Evolutionary conservation across 2,329 filamentous ascomycete species (phyloP), one percentile per base, ranked within the genome.

Genomic region (Cytospora schulzeri): DNA sequence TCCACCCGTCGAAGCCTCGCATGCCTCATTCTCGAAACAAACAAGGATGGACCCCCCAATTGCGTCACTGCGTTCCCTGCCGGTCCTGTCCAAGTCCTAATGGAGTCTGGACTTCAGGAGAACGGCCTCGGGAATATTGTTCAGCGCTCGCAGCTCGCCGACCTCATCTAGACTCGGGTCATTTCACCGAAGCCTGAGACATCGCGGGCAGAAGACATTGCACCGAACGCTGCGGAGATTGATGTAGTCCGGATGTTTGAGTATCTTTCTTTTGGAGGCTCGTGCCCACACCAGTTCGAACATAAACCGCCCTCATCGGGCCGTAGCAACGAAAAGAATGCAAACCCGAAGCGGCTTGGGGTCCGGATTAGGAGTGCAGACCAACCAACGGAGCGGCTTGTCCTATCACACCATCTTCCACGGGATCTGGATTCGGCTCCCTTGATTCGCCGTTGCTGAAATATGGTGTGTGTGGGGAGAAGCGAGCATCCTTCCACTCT

Each of bases 1-100:
- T 48, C 57, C 60, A 58, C 45, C 45, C 63, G 7, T 48, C 51
- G 45, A 33, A 29, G 60, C 57, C 38, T 41, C 45, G 41, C 53
- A 33, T 28, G 60, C 57, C 38, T 41, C 45, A 33, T 57, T 66
- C 64, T 63, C 52, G 64, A 66, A 64, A 57, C 55, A 55, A 60
- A 45, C 64, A 31, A 41, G 53, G 41, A 59, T 53, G 60, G 33
- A 19, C 50, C 41, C 17, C 45, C 17, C 28, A 53, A 55, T 60
- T 45, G 53, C 60, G 56, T 63, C 61, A 64, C 57, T 45, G 48
- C 51, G 61, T 45, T 51, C 64, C 53, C 28, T 33, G 35, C 41
- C 31, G n/a, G 41, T n/a, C 31, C 53, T 35, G 45, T 28, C 17
- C 38, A 41, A 41, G 1, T 41, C 38, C 15, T 19, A 19, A 1